A percentile compares a stretch with the other conserved stretches of the same genome.
Conservation (phyloP, 1,284 basidiomycete species). For the Ceratobasidium sp. region DNA sequence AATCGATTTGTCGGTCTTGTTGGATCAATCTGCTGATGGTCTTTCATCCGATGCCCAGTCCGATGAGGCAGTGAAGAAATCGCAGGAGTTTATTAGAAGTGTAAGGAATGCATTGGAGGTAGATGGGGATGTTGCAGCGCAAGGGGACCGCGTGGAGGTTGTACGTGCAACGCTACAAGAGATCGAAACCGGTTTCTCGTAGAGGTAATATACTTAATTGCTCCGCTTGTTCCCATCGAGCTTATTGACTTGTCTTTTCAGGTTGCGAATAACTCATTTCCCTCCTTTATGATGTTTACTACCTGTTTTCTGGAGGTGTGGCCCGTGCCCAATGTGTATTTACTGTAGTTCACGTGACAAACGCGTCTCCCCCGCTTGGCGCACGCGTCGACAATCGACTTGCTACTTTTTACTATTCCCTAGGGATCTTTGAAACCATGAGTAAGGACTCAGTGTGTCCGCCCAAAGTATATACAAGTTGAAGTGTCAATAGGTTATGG, state of each 20-base stretch:
- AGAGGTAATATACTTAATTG: too few species aligned
- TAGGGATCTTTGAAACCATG: neutral
- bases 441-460: neutral
- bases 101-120: conserved; percentile 10
- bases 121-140: conserved; percentile 14
- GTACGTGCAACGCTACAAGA: conserved; percentile 26
- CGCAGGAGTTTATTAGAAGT: conserved; percentile 24
- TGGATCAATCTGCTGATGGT: conserved; percentile 1
- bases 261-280: too few species aligned
- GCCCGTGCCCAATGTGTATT: conserved; percentile 5
- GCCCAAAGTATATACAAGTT: neutral
- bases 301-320: neutral
- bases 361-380: neutral
- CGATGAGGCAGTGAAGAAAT: conserved; percentile 15
- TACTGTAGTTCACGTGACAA: conserved; percentile 20
- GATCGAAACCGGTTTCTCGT: conserved; percentile 22
- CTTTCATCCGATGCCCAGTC: neutral
- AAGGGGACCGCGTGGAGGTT: conserved; percentile 30
- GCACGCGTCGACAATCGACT: conserved; percentile 7
- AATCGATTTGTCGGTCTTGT: conserved; percentile 6
- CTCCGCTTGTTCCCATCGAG: too few species aligned
- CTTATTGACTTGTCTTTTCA: too few species aligned
- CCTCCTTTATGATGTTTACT: too few species aligned
- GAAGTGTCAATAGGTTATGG: neutral
- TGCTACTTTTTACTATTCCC: neutral